Evolutionary conservation across 1,139 yeast species (phyloP).

Genomic region (Maudiozyma humilis): DNA sequence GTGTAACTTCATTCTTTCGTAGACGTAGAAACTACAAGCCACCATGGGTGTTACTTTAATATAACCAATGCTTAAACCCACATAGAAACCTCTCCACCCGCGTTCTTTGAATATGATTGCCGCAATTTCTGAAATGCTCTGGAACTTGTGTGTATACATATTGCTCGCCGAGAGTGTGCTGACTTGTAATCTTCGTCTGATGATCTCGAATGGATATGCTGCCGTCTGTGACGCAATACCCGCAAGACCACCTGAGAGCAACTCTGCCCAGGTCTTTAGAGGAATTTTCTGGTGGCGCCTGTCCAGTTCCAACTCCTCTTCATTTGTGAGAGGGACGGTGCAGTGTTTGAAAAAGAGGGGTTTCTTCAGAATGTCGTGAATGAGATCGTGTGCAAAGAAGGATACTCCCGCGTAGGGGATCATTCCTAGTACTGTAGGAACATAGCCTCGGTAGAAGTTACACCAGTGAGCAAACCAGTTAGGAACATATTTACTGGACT

Average conservation of each 20-base stretch:
- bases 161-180: slow-evolving; percentile 59
- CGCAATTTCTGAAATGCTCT: slow-evolving; percentile 39
- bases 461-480: slow-evolving; percentile 35
- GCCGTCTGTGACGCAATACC: slow-evolving; percentile 95
- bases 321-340: slow-evolving; percentile 33
- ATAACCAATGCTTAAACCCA: slow-evolving; percentile 91
- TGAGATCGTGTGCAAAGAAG: slow-evolving; percentile 83
- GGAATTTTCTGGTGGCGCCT: slow-evolving; percentile 42
- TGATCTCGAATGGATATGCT: slow-evolving; percentile 92
- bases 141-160: slow-evolving; percentile 37
- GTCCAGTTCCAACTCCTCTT: slow-evolving; percentile 15
- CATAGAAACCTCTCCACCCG: slow-evolving; percentile 82
- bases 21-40: slow-evolving; percentile 90
- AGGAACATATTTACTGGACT: slow-evolving; percentile 29
- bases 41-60: slow-evolving; percentile 95
- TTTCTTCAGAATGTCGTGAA: slow-evolving; percentile 77
- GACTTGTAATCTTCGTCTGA: slow-evolving; percentile 92
- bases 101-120: slow-evolving; percentile 50
- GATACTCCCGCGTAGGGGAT: slow-evolving; percentile 97
- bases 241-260: slow-evolving; percentile 88
- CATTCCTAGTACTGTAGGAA: slow-evolving; percentile 93
- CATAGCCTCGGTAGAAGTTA: slow-evolving; percentile 88
- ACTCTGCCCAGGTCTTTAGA: slow-evolving; percentile 81
- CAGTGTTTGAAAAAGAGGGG: slow-evolving; percentile 47
- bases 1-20: slow-evolving; percentile 70